Percentiles rank a stretch among this genome's conserved stretches.
These are phyloP conservation scores for Euphorbia schlechtendalii DNA, from an alignment of 441 rosid species.

Conservation along the genomic window DNA sequence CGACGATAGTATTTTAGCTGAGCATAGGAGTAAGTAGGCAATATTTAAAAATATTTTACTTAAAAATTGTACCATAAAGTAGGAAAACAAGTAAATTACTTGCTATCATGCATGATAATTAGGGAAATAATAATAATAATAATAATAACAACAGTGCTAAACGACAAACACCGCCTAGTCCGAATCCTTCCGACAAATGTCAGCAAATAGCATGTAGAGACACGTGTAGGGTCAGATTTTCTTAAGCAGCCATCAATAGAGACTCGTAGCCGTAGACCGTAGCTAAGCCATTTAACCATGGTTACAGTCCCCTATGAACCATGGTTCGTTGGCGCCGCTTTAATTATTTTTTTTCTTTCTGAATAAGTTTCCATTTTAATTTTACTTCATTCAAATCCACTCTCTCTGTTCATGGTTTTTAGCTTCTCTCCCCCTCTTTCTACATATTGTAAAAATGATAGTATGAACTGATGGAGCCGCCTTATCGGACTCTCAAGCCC, in stretches of 20 bases:
- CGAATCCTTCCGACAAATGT: constrained; percentile 41
- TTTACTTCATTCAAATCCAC: constrained; percentile 16
- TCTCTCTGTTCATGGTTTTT: neutral
- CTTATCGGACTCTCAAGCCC: constrained; percentile 26
- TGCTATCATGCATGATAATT: neutral
- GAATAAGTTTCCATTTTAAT: neutral
- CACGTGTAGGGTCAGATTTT: constrained; percentile 46
- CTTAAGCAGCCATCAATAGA: constrained; percentile 19
- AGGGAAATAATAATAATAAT: neutral
- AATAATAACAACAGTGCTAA: constrained; percentile 5
- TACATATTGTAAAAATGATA: neutral
- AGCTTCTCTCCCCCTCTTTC: neutral
- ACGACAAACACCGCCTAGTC: constrained; percentile 66
- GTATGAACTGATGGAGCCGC: constrained; percentile 35
- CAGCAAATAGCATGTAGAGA: constrained; percentile 18
- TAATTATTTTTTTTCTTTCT: constrained; percentile 10
- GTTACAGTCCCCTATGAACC: constrained; percentile 25
- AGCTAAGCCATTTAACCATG: constrained; percentile 22
- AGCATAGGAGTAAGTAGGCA: neutral
- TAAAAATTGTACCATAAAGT: neutral
- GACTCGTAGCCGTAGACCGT: constrained; percentile 10
- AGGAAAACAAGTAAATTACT: neutral
- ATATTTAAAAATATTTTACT: neutral
- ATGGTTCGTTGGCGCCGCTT: constrained; percentile 38
- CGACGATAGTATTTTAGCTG: no score